Percentiles rank a stretch among this genome's conserved stretches.
phyloP scores from a whole-genome alignment of 768 basidiomycete genomes.

The Boletus huronensis region DNA sequence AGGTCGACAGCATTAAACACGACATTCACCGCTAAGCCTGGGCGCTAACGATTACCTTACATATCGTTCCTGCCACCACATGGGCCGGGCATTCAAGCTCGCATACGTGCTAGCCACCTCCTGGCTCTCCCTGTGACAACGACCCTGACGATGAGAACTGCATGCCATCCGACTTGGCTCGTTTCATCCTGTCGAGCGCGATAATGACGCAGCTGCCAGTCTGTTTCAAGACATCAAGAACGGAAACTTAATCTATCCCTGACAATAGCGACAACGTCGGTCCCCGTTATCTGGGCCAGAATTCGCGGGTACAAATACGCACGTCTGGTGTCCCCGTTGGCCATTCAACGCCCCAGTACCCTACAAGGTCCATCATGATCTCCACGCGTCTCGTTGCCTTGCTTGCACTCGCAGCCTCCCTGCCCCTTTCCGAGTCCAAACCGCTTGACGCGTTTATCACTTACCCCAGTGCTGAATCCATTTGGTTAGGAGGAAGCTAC shows the following conservation, averaged over 20 bases:
- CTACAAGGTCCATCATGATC: not conserved
- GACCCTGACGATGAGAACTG: not conserved
- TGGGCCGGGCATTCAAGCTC: too few species aligned
- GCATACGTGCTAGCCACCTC: too few species aligned
- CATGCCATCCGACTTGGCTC: not conserved
- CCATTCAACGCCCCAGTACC: not conserved
- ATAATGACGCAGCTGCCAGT: not conserved
- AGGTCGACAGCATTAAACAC: too few species aligned
- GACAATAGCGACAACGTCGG: not conserved
- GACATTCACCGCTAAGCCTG: too few species aligned
- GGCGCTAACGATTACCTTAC: too few species aligned
- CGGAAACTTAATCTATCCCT: not conserved
- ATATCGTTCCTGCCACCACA: too few species aligned
- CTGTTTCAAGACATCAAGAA: not conserved
- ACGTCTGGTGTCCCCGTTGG: not conserved
- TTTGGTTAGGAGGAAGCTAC: slow-evolving; percentile 21
- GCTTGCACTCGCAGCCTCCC: slow-evolving; percentile 9
- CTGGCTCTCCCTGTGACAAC: too few species aligned
- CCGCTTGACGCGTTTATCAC: too few species aligned
- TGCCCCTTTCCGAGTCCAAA: slow-evolving; percentile 8
- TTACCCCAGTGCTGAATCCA: slow-evolving; percentile 19
- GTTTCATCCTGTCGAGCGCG: not conserved
- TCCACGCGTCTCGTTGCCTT: slow-evolving; percentile 1
- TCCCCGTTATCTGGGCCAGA: not conserved
- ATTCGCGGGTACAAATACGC: slow-evolving; percentile 6